Evolutionary conservation across 805 yeast genomes (phyloP).

Genomic region (Debaryomyces tyrocola): DNA sequence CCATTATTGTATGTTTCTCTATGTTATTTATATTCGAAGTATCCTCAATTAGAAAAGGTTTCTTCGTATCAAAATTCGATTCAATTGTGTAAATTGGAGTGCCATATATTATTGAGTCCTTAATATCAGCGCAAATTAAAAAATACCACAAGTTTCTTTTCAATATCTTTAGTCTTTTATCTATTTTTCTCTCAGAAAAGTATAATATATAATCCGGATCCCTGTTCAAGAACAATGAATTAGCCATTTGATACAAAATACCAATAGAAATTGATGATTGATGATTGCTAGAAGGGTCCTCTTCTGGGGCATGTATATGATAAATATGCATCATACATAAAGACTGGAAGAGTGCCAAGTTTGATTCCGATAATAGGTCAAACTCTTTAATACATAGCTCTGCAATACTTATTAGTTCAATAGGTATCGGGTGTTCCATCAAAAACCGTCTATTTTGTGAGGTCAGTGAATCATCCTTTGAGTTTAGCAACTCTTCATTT

Average conservation of each 20-base stretch:
- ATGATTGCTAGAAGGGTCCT: neutral
- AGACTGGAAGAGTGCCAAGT: slow-evolving; percentile 49
- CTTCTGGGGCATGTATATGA: slow-evolving; percentile 48
- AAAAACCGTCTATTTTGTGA: neutral
- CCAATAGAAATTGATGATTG: slow-evolving; percentile 3
- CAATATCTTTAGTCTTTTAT: neutral
- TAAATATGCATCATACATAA: slow-evolving; percentile 58
- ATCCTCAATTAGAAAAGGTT: neutral
- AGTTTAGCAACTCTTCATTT: neutral
- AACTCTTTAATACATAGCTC: slow-evolving; percentile 45
- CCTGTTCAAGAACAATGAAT: slow-evolving; percentile 45
- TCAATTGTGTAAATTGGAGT: neutral
- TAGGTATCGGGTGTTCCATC: slow-evolving; percentile 1
- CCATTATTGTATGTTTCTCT: neutral
- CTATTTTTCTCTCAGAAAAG: neutral
- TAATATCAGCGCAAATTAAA: slow-evolving; percentile 1
- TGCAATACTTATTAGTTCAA: slow-evolving; percentile 35
- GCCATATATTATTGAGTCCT: slow-evolving; percentile 2
- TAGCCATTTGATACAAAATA: slow-evolving; percentile 41
- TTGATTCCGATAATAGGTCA: slow-evolving; percentile 17
- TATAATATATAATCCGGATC: slow-evolving; percentile 31
- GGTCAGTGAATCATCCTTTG: neutral
- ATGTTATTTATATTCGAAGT: neutral
- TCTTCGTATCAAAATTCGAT: neutral
- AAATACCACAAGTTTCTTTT: slow-evolving; percentile 4